Evolutionary conservation across 306 rosid genomes (phyloP), one percentile per base, ranked within the genome.

Genomic region (Hippophae rhamnoides): DNA sequence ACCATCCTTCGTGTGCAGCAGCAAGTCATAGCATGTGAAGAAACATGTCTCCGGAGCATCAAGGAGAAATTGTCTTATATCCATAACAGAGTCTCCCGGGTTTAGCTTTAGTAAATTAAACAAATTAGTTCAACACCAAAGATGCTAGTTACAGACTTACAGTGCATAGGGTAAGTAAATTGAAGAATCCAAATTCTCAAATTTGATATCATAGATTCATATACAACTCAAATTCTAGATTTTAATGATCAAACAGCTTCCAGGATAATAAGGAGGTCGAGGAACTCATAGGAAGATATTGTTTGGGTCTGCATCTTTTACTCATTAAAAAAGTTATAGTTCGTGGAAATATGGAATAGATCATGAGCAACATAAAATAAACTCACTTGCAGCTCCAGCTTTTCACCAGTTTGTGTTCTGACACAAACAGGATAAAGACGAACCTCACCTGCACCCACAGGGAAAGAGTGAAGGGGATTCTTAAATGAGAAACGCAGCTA

Each of bases 41-140:
- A 84, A 93, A 76, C 99, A 93, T 9, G 97, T 82, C 81, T 93
- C 99, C 0, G 97, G 93, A 58, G 99, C 97, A 86, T 93, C 99
- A 66, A 93, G 97, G 71, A 93, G 90, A 72, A 93, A 86, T 54
- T 93, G 99, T 60, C 97, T 78, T 47, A 93, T 82, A 76, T 93
- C 99, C 94, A 88, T 84, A 31, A 93, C 97, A 71, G 99, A 88
- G 65, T 93, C 97, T 70, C 95, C 97, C 3, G 99, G 99, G 70
- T 84, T 93, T 78, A 93, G 80, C 99, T 93, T 87, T 63, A 63
- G 68, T 54, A 56, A 64, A 74, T 64, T 52, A 13, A 58, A 75
- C 43, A 63, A 56, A 57, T 77, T 49, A 63, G 72, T 58, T 54
- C 27, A 18, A 18, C 23, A 18, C 23, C 23, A 18, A 18, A 18